phyloP scores from a whole-genome alignment of 345 rosid species.

The Euphorbia pulcherrima region DNA sequence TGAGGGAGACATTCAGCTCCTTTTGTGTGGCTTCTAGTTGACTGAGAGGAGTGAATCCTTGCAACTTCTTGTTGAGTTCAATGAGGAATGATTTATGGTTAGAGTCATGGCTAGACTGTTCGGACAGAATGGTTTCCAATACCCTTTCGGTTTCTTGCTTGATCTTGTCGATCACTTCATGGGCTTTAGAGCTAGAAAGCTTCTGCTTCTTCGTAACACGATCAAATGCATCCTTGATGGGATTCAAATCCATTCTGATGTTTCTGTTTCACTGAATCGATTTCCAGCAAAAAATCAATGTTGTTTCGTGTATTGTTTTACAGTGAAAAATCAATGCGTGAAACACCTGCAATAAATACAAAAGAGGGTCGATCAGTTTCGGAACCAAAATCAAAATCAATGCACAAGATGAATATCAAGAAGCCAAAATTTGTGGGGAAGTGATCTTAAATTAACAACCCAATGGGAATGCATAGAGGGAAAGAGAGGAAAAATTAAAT shows the following conservation, averaged over 20 bases:
- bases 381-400: not conserved
- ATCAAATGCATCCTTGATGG: slow-evolving; percentile 69
- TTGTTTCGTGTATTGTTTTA: too few relatives aligned
- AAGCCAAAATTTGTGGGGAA: too few relatives aligned
- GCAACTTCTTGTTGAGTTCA: slow-evolving; percentile 43
- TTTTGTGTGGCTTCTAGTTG: slow-evolving; percentile 59
- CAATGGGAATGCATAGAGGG: too few relatives aligned
- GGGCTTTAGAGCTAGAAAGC: slow-evolving; percentile 46
- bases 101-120: slow-evolving; percentile 19
- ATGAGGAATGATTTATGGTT: slow-evolving; percentile 35
- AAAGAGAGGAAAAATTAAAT: too few relatives aligned
- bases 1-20: slow-evolving; percentile 54
- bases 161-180: slow-evolving; percentile 50
- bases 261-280: not conserved
- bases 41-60: slow-evolving; percentile 39
- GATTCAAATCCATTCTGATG: slow-evolving; percentile 60
- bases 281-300: too few relatives aligned
- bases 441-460: too few relatives aligned
- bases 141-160: slow-evolving; percentile 54
- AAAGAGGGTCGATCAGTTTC: not conserved
- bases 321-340: not conserved
- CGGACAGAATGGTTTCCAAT: slow-evolving; percentile 25
- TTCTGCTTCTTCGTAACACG: slow-evolving; percentile 72
- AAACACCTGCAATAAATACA: slow-evolving; percentile 14
- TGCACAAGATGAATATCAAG: too few relatives aligned